phyloP scores from a whole-genome alignment of 371 early-diverging fungal genomes.

The Apophysomyces variabilis region DNA sequence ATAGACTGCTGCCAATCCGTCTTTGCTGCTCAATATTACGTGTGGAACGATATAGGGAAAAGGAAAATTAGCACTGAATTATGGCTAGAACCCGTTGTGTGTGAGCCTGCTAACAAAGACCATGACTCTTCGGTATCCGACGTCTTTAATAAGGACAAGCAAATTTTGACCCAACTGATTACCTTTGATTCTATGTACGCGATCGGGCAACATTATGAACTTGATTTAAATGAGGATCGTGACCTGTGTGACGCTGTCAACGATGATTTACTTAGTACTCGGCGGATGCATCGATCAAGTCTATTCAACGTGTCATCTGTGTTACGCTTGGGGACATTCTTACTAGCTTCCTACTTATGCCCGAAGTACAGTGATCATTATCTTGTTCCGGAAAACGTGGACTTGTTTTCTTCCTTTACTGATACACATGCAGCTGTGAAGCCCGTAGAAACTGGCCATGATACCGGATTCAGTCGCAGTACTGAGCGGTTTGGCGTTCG shows the following conservation, averaged over 20 bases:
- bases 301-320: conserved; percentile 51
- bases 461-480: not conserved
- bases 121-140: conserved; percentile 31
- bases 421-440: not conserved
- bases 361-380: conserved; percentile 33
- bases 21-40: conserved; percentile 67
- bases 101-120: conserved; percentile 12
- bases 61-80: conserved; percentile 67
- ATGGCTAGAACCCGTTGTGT: conserved; percentile 72
- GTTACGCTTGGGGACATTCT: conserved; percentile 39
- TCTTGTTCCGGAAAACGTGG: not conserved
- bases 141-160: conserved; percentile 57
- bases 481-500: conserved; percentile 8
- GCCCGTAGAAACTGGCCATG: not conserved
- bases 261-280: conserved; percentile 23
- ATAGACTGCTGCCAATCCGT: conserved; percentile 16
- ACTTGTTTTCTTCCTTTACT: not conserved
- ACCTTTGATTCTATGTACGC: conserved; percentile 76
- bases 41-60: conserved; percentile 58
- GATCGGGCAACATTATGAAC: conserved; percentile 43
- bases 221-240: conserved; percentile 7
- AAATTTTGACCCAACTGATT: conserved; percentile 61
- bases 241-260: conserved; percentile 16
- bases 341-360: conserved; percentile 45
- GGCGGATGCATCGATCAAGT: conserved; percentile 23